A percentile compares a stretch with the other conserved stretches of the same genome.
These are phyloP conservation scores for Moniliella sp. DNA, from an alignment of 1,284 basidiomycete species.

Conservation along the genomic window DNA sequence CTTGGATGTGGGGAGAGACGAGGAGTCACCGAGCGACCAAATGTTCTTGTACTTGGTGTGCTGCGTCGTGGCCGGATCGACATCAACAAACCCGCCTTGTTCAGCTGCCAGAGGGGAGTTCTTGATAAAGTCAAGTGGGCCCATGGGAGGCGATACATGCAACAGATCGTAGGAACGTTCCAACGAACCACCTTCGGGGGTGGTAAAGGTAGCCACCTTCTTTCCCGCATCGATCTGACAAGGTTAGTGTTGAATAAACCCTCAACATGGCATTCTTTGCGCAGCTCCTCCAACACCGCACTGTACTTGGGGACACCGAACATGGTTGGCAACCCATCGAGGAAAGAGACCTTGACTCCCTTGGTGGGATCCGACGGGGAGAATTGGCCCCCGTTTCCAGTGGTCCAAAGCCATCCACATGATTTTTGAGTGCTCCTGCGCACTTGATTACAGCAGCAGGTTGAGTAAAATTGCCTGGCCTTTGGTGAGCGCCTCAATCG, in stretches of 20 bases:
- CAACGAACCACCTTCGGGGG: too few relatives aligned
- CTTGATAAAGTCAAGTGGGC: slow-evolving; percentile 63
- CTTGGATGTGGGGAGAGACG: slow-evolving; percentile 77
- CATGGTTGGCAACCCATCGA: slow-evolving; percentile 72
- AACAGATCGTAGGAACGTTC: too few relatives aligned
- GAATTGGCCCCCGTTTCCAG: slow-evolving; percentile 19
- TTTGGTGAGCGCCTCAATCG: slow-evolving; percentile 44
- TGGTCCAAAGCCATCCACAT: slow-evolving; percentile 26
- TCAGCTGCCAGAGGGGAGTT: slow-evolving; percentile 40
- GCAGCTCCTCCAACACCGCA: too few relatives aligned
- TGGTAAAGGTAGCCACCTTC: too few relatives aligned
- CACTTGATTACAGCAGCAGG: slow-evolving; percentile 86
- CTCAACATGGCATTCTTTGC: too few relatives aligned
- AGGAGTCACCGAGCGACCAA: slow-evolving; percentile 72
- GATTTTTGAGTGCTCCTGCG: slow-evolving; percentile 48
- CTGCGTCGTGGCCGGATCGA: slow-evolving; percentile 57
- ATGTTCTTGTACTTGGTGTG: slow-evolving; percentile 63
- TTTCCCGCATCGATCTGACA: too few relatives aligned
- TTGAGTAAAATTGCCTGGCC: slow-evolving; percentile 76
- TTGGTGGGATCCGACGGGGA: too few relatives aligned
- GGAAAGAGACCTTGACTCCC: slow-evolving; percentile 52
- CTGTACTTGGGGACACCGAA: slow-evolving; percentile 52
- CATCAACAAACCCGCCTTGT: slow-evolving; percentile 45
- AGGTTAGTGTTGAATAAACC: too few relatives aligned
- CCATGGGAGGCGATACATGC: too few relatives aligned